Conservation (phyloP, 495 filamentous ascomycete species). For the Hypoxylon lienhwacheense region DNA sequence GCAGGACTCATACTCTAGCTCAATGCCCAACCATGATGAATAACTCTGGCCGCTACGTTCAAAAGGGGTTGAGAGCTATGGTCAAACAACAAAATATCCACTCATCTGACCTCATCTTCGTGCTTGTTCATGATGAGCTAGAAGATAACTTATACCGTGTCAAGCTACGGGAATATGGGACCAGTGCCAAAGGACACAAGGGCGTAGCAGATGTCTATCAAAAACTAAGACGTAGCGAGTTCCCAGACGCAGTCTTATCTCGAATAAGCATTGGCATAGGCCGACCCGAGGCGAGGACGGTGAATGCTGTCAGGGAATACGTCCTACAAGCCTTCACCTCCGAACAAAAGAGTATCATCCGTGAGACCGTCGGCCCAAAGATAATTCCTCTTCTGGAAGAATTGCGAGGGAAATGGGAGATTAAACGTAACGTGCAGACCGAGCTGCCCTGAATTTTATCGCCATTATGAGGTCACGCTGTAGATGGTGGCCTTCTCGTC, state of each 20-base stretch:
- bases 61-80: slow-evolving; percentile 46
- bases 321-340: slow-evolving; percentile 65
- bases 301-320: slow-evolving; percentile 62
- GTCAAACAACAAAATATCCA: slow-evolving; percentile 35
- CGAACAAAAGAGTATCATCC: slow-evolving; percentile 50
- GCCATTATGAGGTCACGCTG: too few relatives aligned
- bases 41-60: slow-evolving; percentile 61
- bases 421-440: too few relatives aligned
- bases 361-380: slow-evolving; percentile 53
- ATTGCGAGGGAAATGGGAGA: slow-evolving; percentile 46
- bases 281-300: slow-evolving; percentile 62
- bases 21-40: slow-evolving; percentile 79
- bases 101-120: slow-evolving; percentile 52
- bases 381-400: slow-evolving; percentile 56
- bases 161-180: slow-evolving; percentile 56
- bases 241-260: slow-evolving; percentile 37
- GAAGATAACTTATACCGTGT: slow-evolving; percentile 69
- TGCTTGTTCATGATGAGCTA: slow-evolving; percentile 83
- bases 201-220: slow-evolving; percentile 70
- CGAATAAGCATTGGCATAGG: slow-evolving; percentile 73
- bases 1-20: slow-evolving; percentile 62
- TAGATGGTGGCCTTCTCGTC: too few relatives aligned
- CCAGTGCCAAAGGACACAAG: slow-evolving; percentile 75
- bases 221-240: slow-evolving; percentile 43
- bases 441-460: too few relatives aligned